These are phyloP conservation scores for Apiospora kogelbergensis DNA, from an alignment of 2,329 filamentous ascomycete species.

Conservation along the genomic window DNA sequence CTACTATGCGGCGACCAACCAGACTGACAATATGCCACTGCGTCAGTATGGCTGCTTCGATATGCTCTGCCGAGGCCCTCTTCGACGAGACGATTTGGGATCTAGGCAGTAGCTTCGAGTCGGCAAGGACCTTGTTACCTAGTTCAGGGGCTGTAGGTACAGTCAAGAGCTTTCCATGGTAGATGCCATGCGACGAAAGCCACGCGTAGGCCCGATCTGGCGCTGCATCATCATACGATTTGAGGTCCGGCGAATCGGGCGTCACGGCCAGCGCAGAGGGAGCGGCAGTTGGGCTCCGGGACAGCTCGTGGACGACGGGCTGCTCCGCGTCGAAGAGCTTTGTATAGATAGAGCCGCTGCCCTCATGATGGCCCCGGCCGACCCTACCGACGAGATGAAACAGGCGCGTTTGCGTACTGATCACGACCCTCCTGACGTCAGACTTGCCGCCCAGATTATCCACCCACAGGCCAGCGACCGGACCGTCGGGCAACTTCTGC, in stretches of 20 bases:
- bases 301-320: slow-evolving; percentile 72
- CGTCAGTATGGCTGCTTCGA: slow-evolving; percentile 80
- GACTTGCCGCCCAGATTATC: slow-evolving; percentile 68
- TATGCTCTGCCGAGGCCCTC: slow-evolving; percentile 67
- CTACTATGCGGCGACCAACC: slow-evolving; percentile 79
- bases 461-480: slow-evolving; percentile 83
- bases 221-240: slow-evolving; percentile 53
- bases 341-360: slow-evolving; percentile 81
- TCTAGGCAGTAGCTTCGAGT: slow-evolving; percentile 74
- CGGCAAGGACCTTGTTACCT: slow-evolving; percentile 72
- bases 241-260: slow-evolving; percentile 64
- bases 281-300: slow-evolving; percentile 56
- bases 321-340: slow-evolving; percentile 86
- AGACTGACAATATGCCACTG: slow-evolving; percentile 91
- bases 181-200: slow-evolving; percentile 84
- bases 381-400: slow-evolving; percentile 80
- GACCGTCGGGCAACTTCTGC: slow-evolving; percentile 78
- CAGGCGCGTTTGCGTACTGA: slow-evolving; percentile 76
- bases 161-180: slow-evolving; percentile 77
- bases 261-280: slow-evolving; percentile 73
- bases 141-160: slow-evolving; percentile 61
- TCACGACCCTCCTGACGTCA: slow-evolving; percentile 74
- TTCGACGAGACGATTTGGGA: slow-evolving; percentile 69
- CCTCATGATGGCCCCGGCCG: slow-evolving; percentile 71
- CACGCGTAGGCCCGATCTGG: slow-evolving; percentile 82